Percentiles rank a stretch among this genome's conserved stretches.
phyloP scores from a whole-genome alignment of 208 protist genomes.

The Leishmania gerbilli region DNA sequence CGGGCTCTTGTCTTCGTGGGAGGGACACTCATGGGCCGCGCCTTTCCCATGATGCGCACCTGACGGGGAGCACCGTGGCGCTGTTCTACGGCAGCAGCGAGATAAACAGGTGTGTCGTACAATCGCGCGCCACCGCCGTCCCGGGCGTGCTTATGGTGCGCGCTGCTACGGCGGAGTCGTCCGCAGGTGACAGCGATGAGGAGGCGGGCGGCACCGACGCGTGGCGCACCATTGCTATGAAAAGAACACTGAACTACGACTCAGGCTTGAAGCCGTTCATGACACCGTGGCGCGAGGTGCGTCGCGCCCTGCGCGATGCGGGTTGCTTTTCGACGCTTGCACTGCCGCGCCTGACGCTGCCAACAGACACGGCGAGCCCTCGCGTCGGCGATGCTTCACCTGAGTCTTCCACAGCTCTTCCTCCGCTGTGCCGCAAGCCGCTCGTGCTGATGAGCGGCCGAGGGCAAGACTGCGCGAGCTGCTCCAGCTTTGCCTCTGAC shows the following conservation, averaged over 20 bases:
- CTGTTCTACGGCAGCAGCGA: neutral
- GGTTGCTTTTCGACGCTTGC: slow-evolving; percentile 26
- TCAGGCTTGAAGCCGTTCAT: slow-evolving; percentile 19
- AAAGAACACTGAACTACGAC: slow-evolving; percentile 15
- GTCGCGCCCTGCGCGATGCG: slow-evolving; percentile 10
- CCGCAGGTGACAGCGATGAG: neutral
- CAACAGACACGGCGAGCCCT: slow-evolving; percentile 1
- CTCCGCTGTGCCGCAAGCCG: slow-evolving; percentile 33
- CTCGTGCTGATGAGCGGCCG: slow-evolving; percentile 38
- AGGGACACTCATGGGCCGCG: neutral
- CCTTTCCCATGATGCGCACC: slow-evolving; percentile 4
- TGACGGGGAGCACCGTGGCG: neutral
- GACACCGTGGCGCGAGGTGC: slow-evolving; percentile 25
- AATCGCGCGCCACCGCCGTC: neutral
- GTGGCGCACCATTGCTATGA: neutral
- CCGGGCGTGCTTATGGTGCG: slow-evolving; percentile 11
- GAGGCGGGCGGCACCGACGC: neutral
- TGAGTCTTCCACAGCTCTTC: slow-evolving; percentile 3
- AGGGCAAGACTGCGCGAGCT: slow-evolving; percentile 21
- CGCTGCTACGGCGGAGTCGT: neutral
- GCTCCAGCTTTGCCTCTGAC: slow-evolving; percentile 15
- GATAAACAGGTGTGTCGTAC: neutral
- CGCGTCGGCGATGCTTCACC: neutral
- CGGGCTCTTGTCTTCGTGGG: slow-evolving; percentile 5
- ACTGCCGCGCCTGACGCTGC: slow-evolving; percentile 17